Conservation (phyloP, 495 filamentous ascomycete species). For the Aspergillus taichungensis region DNA sequence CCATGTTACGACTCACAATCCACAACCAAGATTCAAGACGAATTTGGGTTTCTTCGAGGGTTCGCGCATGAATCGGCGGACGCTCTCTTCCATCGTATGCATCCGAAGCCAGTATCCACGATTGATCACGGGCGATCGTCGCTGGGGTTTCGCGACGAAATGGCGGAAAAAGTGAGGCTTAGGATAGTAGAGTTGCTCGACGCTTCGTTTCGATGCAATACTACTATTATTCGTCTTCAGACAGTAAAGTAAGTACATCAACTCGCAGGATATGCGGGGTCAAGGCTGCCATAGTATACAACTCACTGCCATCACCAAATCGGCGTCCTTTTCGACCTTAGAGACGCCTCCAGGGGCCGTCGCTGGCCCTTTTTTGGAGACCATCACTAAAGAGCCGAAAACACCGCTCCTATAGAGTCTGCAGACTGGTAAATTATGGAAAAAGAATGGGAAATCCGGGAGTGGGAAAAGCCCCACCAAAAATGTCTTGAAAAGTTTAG, state of each 20-base stretch:
- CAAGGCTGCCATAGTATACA: background rate
- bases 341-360: conserved; percentile 9
- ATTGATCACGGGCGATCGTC: conserved; percentile 77
- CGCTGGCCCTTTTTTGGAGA: conserved; percentile 6
- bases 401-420: no score
- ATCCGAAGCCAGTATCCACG: conserved; percentile 81
- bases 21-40: conserved; percentile 81
- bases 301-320: conserved; percentile 63
- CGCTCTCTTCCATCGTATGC: conserved; percentile 65
- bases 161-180: conserved; percentile 76
- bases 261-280: no score
- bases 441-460: background rate
- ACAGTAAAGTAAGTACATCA: no score
- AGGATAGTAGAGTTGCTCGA: conserved; percentile 72
- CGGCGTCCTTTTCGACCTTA: conserved; percentile 44
- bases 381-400: conserved; percentile 2
- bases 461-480: background rate
- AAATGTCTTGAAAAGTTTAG: no score
- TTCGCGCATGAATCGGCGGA: conserved; percentile 59
- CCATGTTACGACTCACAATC: conserved; percentile 58
- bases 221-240: conserved; percentile 77
- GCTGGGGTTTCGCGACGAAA: conserved; percentile 76
- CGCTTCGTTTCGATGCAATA: conserved; percentile 83
- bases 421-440: background rate
- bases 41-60: conserved; percentile 55